Evolutionary conservation across 306 rosid genomes (phyloP).

Genomic region (Calophaca sinica): DNA sequence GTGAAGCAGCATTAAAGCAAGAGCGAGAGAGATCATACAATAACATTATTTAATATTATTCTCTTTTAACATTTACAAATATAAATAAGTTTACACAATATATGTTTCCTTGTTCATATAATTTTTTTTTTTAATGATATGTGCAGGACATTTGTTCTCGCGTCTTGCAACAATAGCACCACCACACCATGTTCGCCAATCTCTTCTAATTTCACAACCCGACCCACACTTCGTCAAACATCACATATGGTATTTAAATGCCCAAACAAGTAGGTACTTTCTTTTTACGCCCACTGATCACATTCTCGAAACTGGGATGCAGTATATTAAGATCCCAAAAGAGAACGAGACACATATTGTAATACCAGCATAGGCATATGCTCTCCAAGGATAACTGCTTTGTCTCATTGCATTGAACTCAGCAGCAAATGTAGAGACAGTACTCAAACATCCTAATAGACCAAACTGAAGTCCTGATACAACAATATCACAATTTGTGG

Average conservation of each 20-base stretch:
- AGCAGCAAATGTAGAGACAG: not conserved
- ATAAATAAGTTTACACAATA: too few relatives aligned
- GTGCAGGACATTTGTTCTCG: too few relatives aligned
- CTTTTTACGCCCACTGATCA: not conserved
- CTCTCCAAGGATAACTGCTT: not conserved
- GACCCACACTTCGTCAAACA: too few relatives aligned
- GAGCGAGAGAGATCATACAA: too few relatives aligned
- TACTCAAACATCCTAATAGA: not conserved
- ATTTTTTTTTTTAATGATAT: too few relatives aligned
- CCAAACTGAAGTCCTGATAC: conserved; percentile 2
- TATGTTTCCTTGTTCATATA: too few relatives aligned
- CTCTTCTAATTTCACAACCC: too few relatives aligned
- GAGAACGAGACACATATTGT: not conserved
- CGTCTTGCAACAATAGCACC: too few relatives aligned
- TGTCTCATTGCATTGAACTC: conserved; percentile 3
- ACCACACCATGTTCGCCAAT: too few relatives aligned
- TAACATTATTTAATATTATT: too few relatives aligned
- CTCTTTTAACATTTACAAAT: too few relatives aligned
- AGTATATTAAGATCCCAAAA: not conserved
- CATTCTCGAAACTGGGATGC: not conserved
- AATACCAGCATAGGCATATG: not conserved
- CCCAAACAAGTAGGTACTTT: not conserved
- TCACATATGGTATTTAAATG: not conserved
- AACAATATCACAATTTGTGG: not conserved
- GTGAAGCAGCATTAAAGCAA: too few relatives aligned